Percentiles rank a stretch among this genome's conserved stretches.
phyloP scores from a whole-genome alignment of 2,329 filamentous ascomycete genomes.

The Neurospora sp. region DNA sequence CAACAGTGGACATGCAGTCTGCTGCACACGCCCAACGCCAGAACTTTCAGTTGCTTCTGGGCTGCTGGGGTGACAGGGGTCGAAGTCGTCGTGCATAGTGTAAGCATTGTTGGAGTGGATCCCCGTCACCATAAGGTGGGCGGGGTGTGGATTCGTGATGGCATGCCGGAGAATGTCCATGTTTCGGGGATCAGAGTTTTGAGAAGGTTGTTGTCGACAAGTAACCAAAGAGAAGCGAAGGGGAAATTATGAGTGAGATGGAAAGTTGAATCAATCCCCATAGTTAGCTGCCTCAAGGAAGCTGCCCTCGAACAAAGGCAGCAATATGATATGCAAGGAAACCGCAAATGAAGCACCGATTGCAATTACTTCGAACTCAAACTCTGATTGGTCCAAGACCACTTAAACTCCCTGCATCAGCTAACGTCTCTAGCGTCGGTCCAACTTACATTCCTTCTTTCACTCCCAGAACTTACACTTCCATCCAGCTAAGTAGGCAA shows the following conservation, averaged over 20 bases:
- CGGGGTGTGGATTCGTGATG: not conserved
- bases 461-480: not conserved
- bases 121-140: not conserved
- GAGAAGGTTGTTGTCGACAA: too few species aligned
- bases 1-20: not conserved
- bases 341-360: not conserved
- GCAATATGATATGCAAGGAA: too few species aligned
- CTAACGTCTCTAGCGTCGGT: not conserved
- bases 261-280: too few species aligned
- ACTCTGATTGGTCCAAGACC: constrained; percentile 16
- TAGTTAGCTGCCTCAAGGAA: too few species aligned
- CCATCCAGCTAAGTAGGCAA: too few species aligned
- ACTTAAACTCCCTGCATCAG: constrained; percentile 18
- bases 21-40: not conserved
- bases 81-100: too few species aligned
- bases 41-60: not conserved
- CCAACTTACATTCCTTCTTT: not conserved
- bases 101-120: not conserved
- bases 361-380: too few species aligned
- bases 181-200: not conserved
- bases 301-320: too few species aligned
- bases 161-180: not conserved
- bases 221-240: too few species aligned
- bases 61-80: not conserved
- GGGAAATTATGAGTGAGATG: too few species aligned